A percentile compares a stretch with the other conserved stretches of the same genome.
Conservation (phyloP, 2,329 filamentous ascomycete genomes). For the Colletotrichum lindemuthianum region DNA sequence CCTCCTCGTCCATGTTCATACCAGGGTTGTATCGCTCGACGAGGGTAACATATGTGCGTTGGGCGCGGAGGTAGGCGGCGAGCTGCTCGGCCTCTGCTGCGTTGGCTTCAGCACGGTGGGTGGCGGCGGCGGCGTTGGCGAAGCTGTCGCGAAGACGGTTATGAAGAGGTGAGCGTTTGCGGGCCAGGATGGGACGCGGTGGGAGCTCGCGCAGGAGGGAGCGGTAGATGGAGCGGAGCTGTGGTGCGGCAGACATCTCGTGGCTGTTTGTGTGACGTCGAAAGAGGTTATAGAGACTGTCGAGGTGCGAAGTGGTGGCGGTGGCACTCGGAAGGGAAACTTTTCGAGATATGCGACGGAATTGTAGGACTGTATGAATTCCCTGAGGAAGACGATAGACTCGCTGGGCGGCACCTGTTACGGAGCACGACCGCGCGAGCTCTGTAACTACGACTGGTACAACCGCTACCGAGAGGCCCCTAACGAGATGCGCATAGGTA, state of each 20-base stretch:
- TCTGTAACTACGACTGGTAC: too few species aligned
- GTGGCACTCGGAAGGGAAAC: too few species aligned
- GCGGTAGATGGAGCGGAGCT: conserved; percentile 83
- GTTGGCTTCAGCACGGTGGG: conserved; percentile 38
- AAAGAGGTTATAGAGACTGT: neutral
- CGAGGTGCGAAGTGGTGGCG: neutral
- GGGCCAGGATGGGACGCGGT: conserved; percentile 66
- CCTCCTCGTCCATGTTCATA: conserved; percentile 86
- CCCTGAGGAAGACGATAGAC: too few species aligned
- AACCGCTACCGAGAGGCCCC: too few species aligned
- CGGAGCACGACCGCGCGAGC: too few species aligned
- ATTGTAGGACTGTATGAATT: too few species aligned
- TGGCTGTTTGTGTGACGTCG: neutral
- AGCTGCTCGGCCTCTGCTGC: conserved; percentile 75
- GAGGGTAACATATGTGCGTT: conserved; percentile 82
- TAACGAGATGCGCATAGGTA: too few species aligned
- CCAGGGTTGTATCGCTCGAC: conserved; percentile 95
- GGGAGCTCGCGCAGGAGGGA: conserved; percentile 90
- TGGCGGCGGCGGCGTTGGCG: conserved; percentile 44
- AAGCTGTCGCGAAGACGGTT: conserved; percentile 74
- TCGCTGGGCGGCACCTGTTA: too few species aligned
- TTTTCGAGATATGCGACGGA: too few species aligned
- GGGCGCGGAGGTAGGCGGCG: conserved; percentile 82
- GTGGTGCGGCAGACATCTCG: conserved; percentile 46
- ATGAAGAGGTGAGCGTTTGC: conserved; percentile 75